A percentile compares a stretch with the other conserved stretches of the same genome.
These are phyloP conservation scores for Clonostachys rhizophaga DNA, from an alignment of 2,329 filamentous ascomycete genomes.

Conservation along the genomic window DNA sequence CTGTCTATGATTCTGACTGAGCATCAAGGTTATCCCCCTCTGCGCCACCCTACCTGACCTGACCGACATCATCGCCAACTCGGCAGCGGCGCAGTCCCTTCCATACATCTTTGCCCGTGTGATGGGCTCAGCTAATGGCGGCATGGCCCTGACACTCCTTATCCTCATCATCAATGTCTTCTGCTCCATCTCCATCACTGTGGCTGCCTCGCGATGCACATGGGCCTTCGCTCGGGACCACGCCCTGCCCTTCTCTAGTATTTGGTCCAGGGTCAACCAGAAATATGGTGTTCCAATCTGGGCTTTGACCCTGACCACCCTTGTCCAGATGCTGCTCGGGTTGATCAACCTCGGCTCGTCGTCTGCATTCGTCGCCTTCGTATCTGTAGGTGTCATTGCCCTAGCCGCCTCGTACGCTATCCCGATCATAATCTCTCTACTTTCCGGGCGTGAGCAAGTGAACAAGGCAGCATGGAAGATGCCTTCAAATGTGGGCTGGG, in stretches of 20 bases:
- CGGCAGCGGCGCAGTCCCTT: too few relatives aligned
- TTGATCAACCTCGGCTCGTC: constrained; percentile 55
- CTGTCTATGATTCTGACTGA: too few relatives aligned
- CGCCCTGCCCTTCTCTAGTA: constrained; percentile 35
- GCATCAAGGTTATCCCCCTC: too few relatives aligned
- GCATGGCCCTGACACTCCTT: too few relatives aligned
- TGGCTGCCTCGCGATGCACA: constrained; percentile 43
- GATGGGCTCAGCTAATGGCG: too few relatives aligned
- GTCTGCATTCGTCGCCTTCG: constrained; percentile 63
- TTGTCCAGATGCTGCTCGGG: constrained; percentile 20
- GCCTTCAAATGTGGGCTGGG: constrained; percentile 9
- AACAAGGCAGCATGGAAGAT: not conserved
- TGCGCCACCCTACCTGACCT: too few relatives aligned
- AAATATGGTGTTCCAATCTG: constrained; percentile 44
- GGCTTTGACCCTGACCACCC: constrained; percentile 12
- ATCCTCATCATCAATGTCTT: constrained; percentile 47
- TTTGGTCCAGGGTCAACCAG: constrained; percentile 35
- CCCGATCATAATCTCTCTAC: constrained; percentile 60
- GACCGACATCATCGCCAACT: too few relatives aligned
- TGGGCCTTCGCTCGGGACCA: constrained; percentile 51
- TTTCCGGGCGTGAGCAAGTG: constrained; percentile 44
- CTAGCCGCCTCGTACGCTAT: constrained; percentile 68
- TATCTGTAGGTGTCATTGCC: constrained; percentile 62
- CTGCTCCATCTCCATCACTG: constrained; percentile 40
- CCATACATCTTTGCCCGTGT: too few relatives aligned